These are phyloP conservation scores for Laetiporus sulphureus DNA, from an alignment of 1,284 basidiomycete species.

Conservation along the genomic window DNA sequence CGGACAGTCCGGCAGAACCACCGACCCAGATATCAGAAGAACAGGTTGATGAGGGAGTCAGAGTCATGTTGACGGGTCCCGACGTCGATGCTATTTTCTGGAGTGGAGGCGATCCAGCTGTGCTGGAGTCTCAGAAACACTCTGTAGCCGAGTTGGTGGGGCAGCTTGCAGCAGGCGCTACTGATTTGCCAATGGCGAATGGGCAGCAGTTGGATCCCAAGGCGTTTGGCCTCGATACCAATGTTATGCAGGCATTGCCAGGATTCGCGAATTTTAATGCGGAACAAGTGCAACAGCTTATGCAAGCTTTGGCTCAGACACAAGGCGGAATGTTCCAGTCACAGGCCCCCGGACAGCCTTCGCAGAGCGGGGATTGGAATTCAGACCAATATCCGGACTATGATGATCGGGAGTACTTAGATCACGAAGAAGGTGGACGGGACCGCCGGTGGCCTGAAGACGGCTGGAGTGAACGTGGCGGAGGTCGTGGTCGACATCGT, in stretches of 20 bases:
- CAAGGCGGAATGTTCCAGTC: constrained; percentile 15
- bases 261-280: constrained; percentile 37
- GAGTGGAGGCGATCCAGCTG: constrained; percentile 36
- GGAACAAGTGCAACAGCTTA: constrained; percentile 58
- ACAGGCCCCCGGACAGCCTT: constrained; percentile 17
- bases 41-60: constrained; percentile 56
- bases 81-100: constrained; percentile 63
- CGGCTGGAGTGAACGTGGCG: constrained; percentile 32
- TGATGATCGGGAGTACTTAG: constrained; percentile 24
- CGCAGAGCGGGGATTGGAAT: constrained; percentile 19
- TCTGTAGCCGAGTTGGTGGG: constrained; percentile 65
- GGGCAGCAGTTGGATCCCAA: constrained; percentile 7
- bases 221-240: constrained; percentile 14
- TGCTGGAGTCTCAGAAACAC: constrained; percentile 28
- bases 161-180: constrained; percentile 43
- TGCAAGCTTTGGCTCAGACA: constrained; percentile 33
- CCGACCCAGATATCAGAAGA: constrained; percentile 52
- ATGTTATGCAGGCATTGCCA: constrained; percentile 13
- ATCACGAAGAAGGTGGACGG: constrained; percentile 37
- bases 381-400: constrained; percentile 28
- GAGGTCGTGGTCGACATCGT: constrained; percentile 27
- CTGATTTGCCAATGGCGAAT: constrained; percentile 16
- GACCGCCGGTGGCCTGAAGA: constrained; percentile 38
- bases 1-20: constrained; percentile 72
- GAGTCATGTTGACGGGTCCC: constrained; percentile 59